Evolutionary conservation across 2,329 filamentous ascomycete genomes (phyloP).

Genomic region (Xylariaceae sp.): DNA sequence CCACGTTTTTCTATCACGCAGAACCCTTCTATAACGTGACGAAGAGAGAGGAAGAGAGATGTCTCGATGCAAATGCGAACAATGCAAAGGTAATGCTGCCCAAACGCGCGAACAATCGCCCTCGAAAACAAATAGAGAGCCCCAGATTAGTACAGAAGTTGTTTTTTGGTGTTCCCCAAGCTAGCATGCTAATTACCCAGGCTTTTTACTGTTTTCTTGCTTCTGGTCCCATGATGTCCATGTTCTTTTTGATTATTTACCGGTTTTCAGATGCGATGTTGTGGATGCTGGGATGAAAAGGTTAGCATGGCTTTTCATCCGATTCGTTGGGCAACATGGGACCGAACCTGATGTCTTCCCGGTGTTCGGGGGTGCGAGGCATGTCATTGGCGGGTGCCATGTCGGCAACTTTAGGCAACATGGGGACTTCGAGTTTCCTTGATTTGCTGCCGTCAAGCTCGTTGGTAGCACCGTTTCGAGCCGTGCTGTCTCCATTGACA

Average conservation of each 20-base stretch:
- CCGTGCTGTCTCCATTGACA: not conserved
- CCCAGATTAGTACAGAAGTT: not conserved
- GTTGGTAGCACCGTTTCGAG: constrained; percentile 5
- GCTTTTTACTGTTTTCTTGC: not conserved
- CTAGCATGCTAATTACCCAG: not conserved
- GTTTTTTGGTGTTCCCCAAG: not conserved
- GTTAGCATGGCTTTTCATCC: not conserved
- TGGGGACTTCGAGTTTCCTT: constrained; percentile 5
- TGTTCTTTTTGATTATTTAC: not conserved
- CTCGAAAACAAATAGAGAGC: not conserved
- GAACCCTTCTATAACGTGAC: too few relatives aligned
- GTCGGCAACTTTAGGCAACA: constrained; percentile 1
- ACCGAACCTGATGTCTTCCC: constrained; percentile 20
- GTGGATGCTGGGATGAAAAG: constrained; percentile 11
- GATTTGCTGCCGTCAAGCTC: not conserved
- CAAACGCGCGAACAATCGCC: too few relatives aligned
- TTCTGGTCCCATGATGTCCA: not conserved
- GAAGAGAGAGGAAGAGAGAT: too few relatives aligned
- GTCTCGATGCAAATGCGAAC: too few relatives aligned
- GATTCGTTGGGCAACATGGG: too few relatives aligned
- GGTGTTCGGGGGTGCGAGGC: constrained; percentile 12
- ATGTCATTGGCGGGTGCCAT: not conserved
- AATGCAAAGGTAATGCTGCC: not conserved
- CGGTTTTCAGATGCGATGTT: constrained; percentile 18
- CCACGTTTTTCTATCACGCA: too few relatives aligned